Base-by-base conservation (phyloP, 2,329 filamentous ascomycete species). In the Nannizzia gypsea region DNA sequence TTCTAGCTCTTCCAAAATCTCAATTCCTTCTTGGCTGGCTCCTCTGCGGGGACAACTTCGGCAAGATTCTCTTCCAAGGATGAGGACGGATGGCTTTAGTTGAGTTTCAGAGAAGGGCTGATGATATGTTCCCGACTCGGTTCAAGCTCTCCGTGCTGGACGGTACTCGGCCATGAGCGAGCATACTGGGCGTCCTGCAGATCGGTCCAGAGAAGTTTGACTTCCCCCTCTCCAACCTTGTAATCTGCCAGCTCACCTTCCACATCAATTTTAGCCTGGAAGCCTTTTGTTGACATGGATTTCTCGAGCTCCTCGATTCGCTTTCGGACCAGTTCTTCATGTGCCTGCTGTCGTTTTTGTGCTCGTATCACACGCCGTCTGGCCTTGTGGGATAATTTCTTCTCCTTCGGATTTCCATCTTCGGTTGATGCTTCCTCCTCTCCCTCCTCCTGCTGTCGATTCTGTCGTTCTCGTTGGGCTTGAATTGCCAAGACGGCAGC, bases 401-500 rank as follows among this genome's bases (percentile, higher is more conserved):
- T 61, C 26, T 66, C 66, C 26, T 64, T 60, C 20, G 50, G 26
- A 13, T 54, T 6, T 15, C 50, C 50, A 3, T 54, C 26, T 24
- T 54, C 22, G 52, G 56, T 42, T 54, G 17, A 61, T 42, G 56
- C 58, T 56, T 28, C 62, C 42, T 20, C 63, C 58, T 60, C 61
- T 40, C 48, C 56, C 22, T 64, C 61, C 40, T 63, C 59, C 50
- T 63, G 56, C 57, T 63, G 52, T 58, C 64, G 59, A 3, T 62
- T 54, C 26, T 59, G 50, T 15, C 63, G 56, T 40, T 64, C 63
- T 8, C 62, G 56, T 42, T 59, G 56, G 6, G 55, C 61, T 40
- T 67, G 56, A 62, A 79, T 74, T 26, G 70, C 63, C 58, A 85
- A 67, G 2, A 84, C 81, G 20, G 80, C 78, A 0, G 82, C 81